Percentiles rank a stretch among this genome's conserved stretches.
Conservation (phyloP, 139 green algal genomes). For the Spirogloea muscicola region DNA sequence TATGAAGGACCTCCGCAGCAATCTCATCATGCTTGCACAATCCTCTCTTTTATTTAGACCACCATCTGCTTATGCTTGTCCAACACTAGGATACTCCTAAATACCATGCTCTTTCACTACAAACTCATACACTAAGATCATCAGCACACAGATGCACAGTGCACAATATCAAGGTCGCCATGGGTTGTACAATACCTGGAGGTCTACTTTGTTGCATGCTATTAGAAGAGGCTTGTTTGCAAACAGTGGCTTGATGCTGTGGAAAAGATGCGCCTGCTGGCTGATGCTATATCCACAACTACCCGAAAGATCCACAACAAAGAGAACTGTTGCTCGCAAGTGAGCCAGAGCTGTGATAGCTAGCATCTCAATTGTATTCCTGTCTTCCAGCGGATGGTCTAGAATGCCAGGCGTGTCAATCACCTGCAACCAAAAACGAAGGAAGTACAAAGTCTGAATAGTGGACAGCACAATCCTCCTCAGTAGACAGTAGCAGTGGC, state of each 20-base stretch:
- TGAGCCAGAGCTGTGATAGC: constrained; percentile 95
- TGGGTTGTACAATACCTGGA: constrained; percentile 31
- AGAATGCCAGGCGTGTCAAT: constrained; percentile 98
- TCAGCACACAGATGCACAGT: too few relatives aligned
- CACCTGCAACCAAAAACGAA: constrained; percentile 62
- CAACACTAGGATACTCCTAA: too few relatives aligned
- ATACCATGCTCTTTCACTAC: too few relatives aligned
- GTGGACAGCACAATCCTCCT: too few relatives aligned
- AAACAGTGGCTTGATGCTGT: constrained; percentile 97
- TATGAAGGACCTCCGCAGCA: too few relatives aligned
- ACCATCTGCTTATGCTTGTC: too few relatives aligned
- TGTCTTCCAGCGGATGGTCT: constrained; percentile 94
- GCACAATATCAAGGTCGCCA: too few relatives aligned
- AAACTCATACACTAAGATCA: too few relatives aligned
- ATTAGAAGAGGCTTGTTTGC: constrained; percentile 97
- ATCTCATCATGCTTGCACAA: too few relatives aligned
- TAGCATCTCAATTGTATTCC: constrained; percentile 97
- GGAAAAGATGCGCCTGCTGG: constrained; percentile 94
- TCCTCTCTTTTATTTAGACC: too few relatives aligned
- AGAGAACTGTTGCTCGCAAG: constrained; percentile 90
- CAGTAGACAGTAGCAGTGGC: neutral
- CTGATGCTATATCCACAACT: constrained; percentile 90
- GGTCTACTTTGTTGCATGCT: constrained; percentile 91
- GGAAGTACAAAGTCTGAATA: neutral
- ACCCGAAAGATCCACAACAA: constrained; percentile 93